Evolutionary conservation across 2,329 filamentous ascomycete genomes (phyloP), one percentile per base, ranked within the genome.

Genomic region (Eutypa lata): DNA sequence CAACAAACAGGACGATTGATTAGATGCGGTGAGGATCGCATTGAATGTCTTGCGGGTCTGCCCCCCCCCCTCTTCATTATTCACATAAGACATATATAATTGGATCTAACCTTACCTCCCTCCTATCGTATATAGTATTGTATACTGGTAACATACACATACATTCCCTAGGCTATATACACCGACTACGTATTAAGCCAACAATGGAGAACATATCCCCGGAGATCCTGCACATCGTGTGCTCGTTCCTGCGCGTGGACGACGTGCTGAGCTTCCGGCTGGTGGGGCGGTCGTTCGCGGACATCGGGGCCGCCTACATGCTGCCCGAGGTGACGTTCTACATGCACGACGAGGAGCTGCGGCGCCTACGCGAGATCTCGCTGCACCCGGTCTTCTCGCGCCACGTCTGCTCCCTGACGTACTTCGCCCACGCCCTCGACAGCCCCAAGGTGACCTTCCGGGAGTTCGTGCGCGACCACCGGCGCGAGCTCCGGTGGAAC

Each of bases 231-330:
- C 58, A 59, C 46, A 49, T 58, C n/a, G 52, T 68, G n/a, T 66
- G 61, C 52, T 62, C 61, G 16, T 58, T 57, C 40, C 54, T 68
- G 16, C 51, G 54, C 8, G 51, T 59, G 22, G 53, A 62, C 28
- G 62, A 66, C 31, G 33, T 66, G 7, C 52, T 56, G 35, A 57
- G 53, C 21, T 65, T 67, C 35, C 65, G 65, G 6, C 60, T 65
- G 8, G 61, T 60, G 38, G 56, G 56, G 45, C 61, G 49, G 40
- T 31, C 52, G 2, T 65, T 63, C 37, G 62, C 62, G 10, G 57
- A 62, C 37, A 53, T 61, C 26, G 64, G 58, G 16, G 64, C 62
- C 7, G 52, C 56, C 37, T 61, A 61, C 77, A 53, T 84, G 77
- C 50, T 81, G 61, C 40, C 71, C 59, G 37, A 72, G 44, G 46